Percentiles rank a stretch among this genome's conserved stretches.
Conservation (phyloP, 495 filamentous ascomycete species). For the Cercophora sp. region DNA sequence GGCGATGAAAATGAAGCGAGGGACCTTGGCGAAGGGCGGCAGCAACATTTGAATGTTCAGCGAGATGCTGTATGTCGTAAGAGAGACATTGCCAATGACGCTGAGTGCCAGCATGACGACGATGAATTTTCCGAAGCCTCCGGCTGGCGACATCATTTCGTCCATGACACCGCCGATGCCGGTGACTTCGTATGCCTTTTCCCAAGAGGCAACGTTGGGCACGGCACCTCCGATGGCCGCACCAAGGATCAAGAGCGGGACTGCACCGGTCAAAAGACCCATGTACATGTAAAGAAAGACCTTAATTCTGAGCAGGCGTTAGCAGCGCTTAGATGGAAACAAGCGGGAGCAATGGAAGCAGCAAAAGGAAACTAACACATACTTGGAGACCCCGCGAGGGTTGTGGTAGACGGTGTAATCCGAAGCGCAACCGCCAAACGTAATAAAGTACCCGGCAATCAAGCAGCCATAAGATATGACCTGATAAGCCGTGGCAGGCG, state of each 20-base stretch:
- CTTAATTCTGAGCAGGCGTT: conserved; percentile 21
- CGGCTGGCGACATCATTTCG: conserved; percentile 46
- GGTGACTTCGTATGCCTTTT: conserved; percentile 36
- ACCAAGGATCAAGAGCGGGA: conserved; percentile 49
- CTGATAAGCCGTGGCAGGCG: conserved; percentile 24
- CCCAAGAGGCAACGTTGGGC: conserved; percentile 34
- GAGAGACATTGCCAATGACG: conserved; percentile 47
- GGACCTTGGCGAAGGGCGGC: conserved; percentile 39
- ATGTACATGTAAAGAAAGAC: conserved; percentile 39
- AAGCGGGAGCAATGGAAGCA: too few species aligned
- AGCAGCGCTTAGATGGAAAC: background rate
- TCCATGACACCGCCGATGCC: conserved; percentile 48
- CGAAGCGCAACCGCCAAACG: conserved; percentile 38
- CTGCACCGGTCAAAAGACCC: conserved; percentile 44
- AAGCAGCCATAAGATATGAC: conserved; percentile 31
- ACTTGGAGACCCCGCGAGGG: conserved; percentile 33
- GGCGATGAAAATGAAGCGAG: conserved; percentile 43
- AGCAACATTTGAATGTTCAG: conserved; percentile 51
- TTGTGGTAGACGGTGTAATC: conserved; percentile 43
- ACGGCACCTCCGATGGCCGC: conserved; percentile 49
- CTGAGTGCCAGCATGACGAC: conserved; percentile 47
- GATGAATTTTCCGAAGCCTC: conserved; percentile 50
- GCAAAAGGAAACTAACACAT: conserved; percentile 7
- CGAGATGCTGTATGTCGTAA: conserved; percentile 43
- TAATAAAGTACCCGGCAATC: conserved; percentile 42